Percentiles rank a stretch among this genome's conserved stretches.
phyloP scores from a whole-genome alignment of 441 rosid genomes.

The Rhodomyrtus psidioides region DNA sequence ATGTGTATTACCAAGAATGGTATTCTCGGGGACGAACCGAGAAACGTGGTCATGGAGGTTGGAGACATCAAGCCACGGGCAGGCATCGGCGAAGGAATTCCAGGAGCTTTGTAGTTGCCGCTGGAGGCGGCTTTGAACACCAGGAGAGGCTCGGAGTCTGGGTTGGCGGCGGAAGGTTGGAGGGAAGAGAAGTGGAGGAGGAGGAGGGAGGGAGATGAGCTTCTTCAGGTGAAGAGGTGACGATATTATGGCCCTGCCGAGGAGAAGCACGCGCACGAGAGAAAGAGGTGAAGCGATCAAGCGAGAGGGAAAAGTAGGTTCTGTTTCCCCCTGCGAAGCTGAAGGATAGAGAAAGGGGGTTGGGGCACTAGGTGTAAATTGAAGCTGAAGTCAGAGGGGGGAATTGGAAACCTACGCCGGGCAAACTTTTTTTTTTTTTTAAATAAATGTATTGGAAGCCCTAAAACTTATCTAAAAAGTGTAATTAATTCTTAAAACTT shows the following conservation, averaged over 20 bases:
- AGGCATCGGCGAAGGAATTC: conserved; percentile 34
- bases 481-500: no score
- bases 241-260: conserved; percentile 34
- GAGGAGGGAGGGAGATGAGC: conserved; percentile 6
- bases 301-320: neutral
- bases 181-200: conserved; percentile 10
- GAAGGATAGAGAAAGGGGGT: neutral
- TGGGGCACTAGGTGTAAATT: neutral
- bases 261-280: neutral
- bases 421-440: no score
- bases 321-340: neutral
- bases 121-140: conserved; percentile 54
- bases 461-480: no score
- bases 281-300: neutral
- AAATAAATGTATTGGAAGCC: no score
- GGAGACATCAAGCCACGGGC: conserved; percentile 46
- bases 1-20: no score
- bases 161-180: conserved; percentile 21
- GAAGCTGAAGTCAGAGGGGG: accelerated
- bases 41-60: conserved; percentile 38
- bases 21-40: conserved; percentile 35
- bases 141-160: conserved; percentile 43
- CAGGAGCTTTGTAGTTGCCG: conserved; percentile 38
- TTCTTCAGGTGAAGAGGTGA: neutral
- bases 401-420: neutral